Evolutionary conservation across 345 rosid species (phyloP), one percentile per base, ranked within the genome.

Genomic region (Brassica juncea): DNA sequence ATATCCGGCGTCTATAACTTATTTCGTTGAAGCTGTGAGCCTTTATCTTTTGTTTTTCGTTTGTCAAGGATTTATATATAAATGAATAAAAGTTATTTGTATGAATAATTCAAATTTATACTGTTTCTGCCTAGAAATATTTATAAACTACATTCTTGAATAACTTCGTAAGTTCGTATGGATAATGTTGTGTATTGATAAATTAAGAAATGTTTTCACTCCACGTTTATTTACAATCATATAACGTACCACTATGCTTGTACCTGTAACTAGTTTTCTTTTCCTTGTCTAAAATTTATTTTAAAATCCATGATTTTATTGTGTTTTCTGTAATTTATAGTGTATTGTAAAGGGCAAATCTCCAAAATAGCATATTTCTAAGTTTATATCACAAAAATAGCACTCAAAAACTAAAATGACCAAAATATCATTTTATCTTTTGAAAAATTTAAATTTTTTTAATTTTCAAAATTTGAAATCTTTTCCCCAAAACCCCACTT

Each of bases 1-100:
- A 49, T 67, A 34, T 70, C 9, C 75, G 39, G 19, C 30, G 37
- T 47, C 39, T 23, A 62, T 69, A 32, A 32, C 70, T 31, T 69
- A n/a, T 8, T 35, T 75, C 23, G 68, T 2, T 19, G 68, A 68
- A 42, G 68, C 30, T 34, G 28, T 42, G 49, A 59, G 68, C 30
- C 2, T 75, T n/a, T 52, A 12, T 37, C 44, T 27, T 30, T n/a
- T n/a, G 21, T 59, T 32, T 35, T 35, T 35, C 6, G 39, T 37
- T 42, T 42, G n/a, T 42, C 4, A 4, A 9, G 44, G 44, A 37
- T 37, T 37, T 8, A 8, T 37, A 10, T 12, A 54, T 54, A 32
- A n/a, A 35, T 23, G 27, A 42, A 60, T 37, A 59, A 72, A 37
- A 59, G 14, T 42, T 12, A 62, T 42, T 54, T 12, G 54, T 37